phyloP scores from a whole-genome alignment of 23 red algal species.

The Gracilaria vermiculophylla region DNA sequence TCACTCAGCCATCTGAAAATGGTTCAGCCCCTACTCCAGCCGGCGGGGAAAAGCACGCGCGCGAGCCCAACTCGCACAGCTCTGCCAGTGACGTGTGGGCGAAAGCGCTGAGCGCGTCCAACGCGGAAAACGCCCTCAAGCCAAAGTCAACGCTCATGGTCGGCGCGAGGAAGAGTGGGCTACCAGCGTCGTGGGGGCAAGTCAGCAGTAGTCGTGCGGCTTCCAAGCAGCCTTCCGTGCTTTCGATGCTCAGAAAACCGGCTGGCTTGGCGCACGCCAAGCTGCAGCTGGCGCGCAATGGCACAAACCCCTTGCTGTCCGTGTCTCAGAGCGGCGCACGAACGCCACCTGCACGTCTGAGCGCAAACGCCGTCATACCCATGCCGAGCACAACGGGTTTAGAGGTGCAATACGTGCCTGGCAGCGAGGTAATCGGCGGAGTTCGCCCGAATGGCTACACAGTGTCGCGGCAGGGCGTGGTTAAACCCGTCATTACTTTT shows the following conservation, averaged over 20 bases:
- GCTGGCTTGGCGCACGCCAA: background rate
- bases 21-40: background rate
- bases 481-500: slow-evolving; percentile 51
- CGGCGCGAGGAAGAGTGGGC: background rate
- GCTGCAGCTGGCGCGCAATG: background rate
- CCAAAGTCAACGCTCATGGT: background rate
- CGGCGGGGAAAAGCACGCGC: too few relatives aligned
- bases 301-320: background rate
- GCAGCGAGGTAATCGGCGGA: slow-evolving; percentile 27
- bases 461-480: slow-evolving; percentile 43
- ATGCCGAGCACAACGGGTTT: slow-evolving; percentile 7
- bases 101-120: background rate
- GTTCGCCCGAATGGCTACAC: slow-evolving; percentile 56
- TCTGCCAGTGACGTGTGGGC: slow-evolving; percentile 18
- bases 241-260: background rate
- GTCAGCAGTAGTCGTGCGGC: background rate
- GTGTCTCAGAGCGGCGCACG: background rate
- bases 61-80: background rate
- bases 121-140: background rate
- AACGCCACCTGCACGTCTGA: background rate
- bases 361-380: background rate
- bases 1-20: background rate
- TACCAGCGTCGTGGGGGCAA: slow-evolving; percentile 11
- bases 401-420: slow-evolving; percentile 27
- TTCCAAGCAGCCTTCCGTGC: slow-evolving; percentile 5